Conservation (phyloP, 163 green algal species). For the Scenedesmus sp. region DNA sequence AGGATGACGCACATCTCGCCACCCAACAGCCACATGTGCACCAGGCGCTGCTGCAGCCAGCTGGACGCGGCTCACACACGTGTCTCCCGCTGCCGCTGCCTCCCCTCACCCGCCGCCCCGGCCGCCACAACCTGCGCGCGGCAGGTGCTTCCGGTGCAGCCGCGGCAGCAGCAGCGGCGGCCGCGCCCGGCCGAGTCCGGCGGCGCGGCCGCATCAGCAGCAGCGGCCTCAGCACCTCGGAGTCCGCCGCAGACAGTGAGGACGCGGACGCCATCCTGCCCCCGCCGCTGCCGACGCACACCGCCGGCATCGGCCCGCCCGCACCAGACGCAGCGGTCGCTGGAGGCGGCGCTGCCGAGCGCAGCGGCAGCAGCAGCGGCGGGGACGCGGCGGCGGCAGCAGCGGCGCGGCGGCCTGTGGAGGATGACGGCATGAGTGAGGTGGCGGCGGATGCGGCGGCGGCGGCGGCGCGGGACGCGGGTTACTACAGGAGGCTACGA, state of each 20-base stretch:
- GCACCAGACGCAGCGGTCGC: neutral
- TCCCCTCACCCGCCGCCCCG: too few relatives aligned
- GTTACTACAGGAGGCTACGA: neutral
- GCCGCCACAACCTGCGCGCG: too few relatives aligned
- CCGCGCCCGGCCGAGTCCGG: neutral
- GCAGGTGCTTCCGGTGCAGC: neutral
- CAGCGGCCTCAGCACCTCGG: slow-evolving; percentile 20
- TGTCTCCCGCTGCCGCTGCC: too few relatives aligned
- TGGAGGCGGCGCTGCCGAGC: neutral
- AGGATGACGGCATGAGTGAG: neutral
- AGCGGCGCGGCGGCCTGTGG: neutral
- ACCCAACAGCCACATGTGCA: too few relatives aligned
- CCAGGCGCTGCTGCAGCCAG: too few relatives aligned
- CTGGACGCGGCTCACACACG: too few relatives aligned
- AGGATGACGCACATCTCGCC: too few relatives aligned
- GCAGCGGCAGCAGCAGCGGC: neutral
- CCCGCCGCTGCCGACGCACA: neutral
- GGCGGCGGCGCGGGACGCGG: neutral
- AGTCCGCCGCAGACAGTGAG: slow-evolving; percentile 32
- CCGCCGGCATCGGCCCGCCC: neutral
- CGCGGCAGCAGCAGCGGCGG: neutral
- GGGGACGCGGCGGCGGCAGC: neutral
- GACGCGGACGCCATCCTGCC: slow-evolving; percentile 34
- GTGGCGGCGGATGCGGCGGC: neutral
- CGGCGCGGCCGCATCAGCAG: neutral